Base-by-base conservation (phyloP, 2,329 filamentous ascomycete genomes). In the Teratosphaeria viscida region DNA sequence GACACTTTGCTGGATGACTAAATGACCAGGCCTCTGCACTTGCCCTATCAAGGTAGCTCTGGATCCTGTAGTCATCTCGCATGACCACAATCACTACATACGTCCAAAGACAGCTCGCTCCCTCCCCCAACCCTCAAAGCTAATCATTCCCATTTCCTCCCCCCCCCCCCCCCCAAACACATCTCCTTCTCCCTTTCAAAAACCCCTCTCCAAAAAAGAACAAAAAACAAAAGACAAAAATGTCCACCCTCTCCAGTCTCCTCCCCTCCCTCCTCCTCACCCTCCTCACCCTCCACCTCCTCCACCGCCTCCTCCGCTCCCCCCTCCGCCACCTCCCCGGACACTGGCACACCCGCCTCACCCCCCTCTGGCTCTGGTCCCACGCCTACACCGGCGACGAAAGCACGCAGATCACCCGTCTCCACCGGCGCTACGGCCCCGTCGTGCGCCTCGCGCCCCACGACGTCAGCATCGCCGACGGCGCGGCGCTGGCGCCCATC, bases 361-460 rank as follows among this genome's bases (percentile, higher is more conserved):
- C 68, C 7, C 61, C 63, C 8, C 58, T 71, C 7, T 69, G 65
- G 64, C 60, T 61, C 29, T 68, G 63, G 58, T 68, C 65, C 49
- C 67, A 71, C 57, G 67, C 68, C 19, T 73, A 70, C 59, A 54
- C 66, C 43, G 71, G 71, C 29, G 62, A 68, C 56, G 65, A 67
- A 58, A 64, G 58, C 52, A 68, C 59, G 12, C 60, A 59, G n/a
- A 69, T 70, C 55, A 57, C 64, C 14, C 16, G 32, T 19, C 59
- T 67, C 60, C 89, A 92, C 74, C 80, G 83, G 74, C 83, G 82
- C 65, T 77, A 86, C 26, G 89, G 89, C 1, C 83, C 84, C 1
- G 73, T 92, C 0, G 83, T 92, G 26, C 81, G 88, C 26, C 86
- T 92, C 64, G 85, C 87, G 64, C 88, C 89, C 0, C 83, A 88